phyloP scores from a whole-genome alignment of 1,139 yeast genomes.

The Scheffersomyces parashehatae region DNA sequence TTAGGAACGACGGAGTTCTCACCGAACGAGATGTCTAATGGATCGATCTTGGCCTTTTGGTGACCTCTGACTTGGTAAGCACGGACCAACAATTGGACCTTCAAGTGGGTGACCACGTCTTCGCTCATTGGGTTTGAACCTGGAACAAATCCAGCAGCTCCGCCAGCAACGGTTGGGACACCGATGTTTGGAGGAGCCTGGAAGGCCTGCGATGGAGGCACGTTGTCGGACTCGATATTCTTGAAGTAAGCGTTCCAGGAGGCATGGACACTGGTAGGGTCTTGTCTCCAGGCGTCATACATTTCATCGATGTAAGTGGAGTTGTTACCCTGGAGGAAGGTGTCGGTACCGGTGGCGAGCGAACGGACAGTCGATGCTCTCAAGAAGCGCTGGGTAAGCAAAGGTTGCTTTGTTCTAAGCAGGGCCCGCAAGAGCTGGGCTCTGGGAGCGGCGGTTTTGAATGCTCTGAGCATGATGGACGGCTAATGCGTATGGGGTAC shows the following conservation, averaged over 20 bases:
- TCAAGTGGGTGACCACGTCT: conserved; percentile 85
- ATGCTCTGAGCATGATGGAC: conserved; percentile 44
- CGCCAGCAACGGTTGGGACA: conserved; percentile 74
- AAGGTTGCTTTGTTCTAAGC: conserved; percentile 10
- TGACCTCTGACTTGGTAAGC: conserved; percentile 99
- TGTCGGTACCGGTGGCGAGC: conserved; percentile 47
- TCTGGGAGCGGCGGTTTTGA: conserved; percentile 42
- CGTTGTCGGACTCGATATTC: conserved; percentile 71
- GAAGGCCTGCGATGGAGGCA: conserved; percentile 77
- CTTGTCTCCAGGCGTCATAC: conserved; percentile 93
- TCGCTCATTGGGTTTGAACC: conserved; percentile 47
- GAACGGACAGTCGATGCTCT: conserved; percentile 14
- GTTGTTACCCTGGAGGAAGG: conserved; percentile 80
- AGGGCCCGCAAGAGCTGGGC: conserved; percentile 23
- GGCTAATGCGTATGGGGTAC: neutral
- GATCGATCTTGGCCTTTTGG: conserved; percentile 92
- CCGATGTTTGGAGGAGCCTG: conserved; percentile 82
- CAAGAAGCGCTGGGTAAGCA: neutral
- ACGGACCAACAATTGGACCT: conserved; percentile 93
- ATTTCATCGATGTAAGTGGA: conserved; percentile 96
- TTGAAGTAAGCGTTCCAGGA: conserved; percentile 97
- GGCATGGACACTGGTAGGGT: conserved; percentile 87
- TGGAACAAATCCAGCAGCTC: conserved; percentile 62
- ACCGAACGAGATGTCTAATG: conserved; percentile 86
- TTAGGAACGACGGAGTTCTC: conserved; percentile 64